Conservation (phyloP, 2,329 filamentous ascomycete genomes). For the Rhinocladiella similis region DNA sequence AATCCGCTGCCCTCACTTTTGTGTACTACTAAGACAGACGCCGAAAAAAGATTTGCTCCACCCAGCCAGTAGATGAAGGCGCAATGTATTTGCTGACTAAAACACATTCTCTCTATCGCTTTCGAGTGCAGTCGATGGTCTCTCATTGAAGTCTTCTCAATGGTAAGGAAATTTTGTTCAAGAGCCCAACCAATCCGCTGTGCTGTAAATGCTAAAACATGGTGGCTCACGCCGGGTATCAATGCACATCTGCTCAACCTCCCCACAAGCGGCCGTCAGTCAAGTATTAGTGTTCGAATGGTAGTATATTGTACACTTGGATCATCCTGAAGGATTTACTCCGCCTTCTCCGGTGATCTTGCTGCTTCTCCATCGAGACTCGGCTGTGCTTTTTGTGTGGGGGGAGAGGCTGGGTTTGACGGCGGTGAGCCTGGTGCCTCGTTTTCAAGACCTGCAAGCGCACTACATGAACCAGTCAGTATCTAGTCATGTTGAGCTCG, state of each 20-base stretch:
- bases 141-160: constrained; percentile 10
- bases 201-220: constrained; percentile 28
- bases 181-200: constrained; percentile 19
- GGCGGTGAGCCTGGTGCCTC: constrained; percentile 50
- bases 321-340: constrained; percentile 21
- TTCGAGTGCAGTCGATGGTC: constrained; percentile 17
- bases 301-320: constrained; percentile 30
- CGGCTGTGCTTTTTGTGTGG: constrained; percentile 48
- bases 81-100: constrained; percentile 16
- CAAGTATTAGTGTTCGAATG: constrained; percentile 24
- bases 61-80: constrained; percentile 23
- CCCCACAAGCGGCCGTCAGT: constrained; percentile 29
- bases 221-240: constrained; percentile 29
- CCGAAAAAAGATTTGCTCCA: constrained; percentile 13
- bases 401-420: constrained; percentile 49
- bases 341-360: constrained; percentile 42
- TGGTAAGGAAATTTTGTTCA: constrained; percentile 14
- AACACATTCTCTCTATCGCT: constrained; percentile 26
- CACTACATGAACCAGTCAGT: constrained; percentile 36
- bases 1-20: constrained; percentile 12
- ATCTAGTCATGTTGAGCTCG: not conserved
- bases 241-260: constrained; percentile 28
- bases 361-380: constrained; percentile 44
- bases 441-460: constrained; percentile 48
- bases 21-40: constrained; percentile 14